phyloP scores from a whole-genome alignment of 208 protist genomes.

The Wallacemonas rigidus region DNA sequence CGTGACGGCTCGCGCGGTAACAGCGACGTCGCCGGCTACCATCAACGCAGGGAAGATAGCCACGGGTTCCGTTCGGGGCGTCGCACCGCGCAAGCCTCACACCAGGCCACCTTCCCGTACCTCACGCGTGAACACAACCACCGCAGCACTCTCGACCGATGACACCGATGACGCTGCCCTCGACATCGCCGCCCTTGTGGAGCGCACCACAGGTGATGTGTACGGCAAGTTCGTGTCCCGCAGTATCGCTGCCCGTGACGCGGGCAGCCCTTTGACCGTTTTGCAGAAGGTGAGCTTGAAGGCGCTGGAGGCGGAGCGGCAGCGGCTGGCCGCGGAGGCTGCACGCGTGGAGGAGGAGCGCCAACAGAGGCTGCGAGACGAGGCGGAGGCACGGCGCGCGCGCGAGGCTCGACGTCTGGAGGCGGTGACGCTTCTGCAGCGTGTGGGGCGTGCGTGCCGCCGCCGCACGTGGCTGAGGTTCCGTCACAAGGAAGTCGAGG shows the following conservation, averaged over 20 bases:
- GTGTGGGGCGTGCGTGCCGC: constrained; percentile 44
- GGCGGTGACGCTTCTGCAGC: constrained; percentile 53
- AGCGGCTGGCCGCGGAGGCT: constrained; percentile 34
- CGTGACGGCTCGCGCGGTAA: too few relatives aligned
- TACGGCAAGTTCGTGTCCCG: constrained; percentile 29
- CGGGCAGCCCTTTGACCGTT: constrained; percentile 44
- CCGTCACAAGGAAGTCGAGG: constrained; percentile 15
- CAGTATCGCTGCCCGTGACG: constrained; percentile 23
- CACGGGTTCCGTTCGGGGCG: too few relatives aligned
- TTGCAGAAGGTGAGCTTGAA: constrained; percentile 56
- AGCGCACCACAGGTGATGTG: constrained; percentile 44
- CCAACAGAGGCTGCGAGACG: constrained; percentile 29
- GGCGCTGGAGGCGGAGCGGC: constrained; percentile 30
- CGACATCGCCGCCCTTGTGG: constrained; percentile 23
- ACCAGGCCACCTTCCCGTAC: too few relatives aligned
- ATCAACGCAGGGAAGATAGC: too few relatives aligned
- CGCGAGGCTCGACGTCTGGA: constrained; percentile 37
- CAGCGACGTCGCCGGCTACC: too few relatives aligned
- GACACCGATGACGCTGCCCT: neutral
- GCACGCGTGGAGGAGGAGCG: constrained; percentile 16
- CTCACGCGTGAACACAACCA: too few relatives aligned
- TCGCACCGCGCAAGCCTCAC: too few relatives aligned
- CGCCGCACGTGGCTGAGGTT: constrained; percentile 39
- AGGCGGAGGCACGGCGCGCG: constrained; percentile 38
- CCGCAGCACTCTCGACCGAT: constrained; percentile 11